Evolutionary conservation across 2,329 filamentous ascomycete genomes (phyloP), one percentile per base, ranked within the genome.

Genomic region (Hirsutella rhossiliensis): DNA sequence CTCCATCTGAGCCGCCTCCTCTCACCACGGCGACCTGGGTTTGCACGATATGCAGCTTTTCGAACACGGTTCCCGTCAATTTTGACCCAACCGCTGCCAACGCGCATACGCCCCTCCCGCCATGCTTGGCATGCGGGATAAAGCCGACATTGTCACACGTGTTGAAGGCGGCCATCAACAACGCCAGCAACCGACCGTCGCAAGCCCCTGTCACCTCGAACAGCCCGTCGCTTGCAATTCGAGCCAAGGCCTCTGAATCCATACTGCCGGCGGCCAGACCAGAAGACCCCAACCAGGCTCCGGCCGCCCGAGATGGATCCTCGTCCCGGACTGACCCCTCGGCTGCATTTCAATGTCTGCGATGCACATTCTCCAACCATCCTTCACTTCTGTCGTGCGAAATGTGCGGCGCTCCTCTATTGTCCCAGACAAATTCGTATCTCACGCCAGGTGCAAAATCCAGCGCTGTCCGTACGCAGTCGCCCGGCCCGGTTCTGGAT

Each of bases 311-410:
- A 12, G 40, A 42, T 31, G 38, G 42, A 15, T 36, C 45, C 17
- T 44, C 43, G 4, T 42, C 41, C 3, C 19, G 44, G 11, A 36
- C 46, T 31, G 49, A 50, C 31, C n/a, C 52, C 20, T 29, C 45
- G 15, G 62, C 68, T 2, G 67, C 67, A 1, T 76, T 80, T 47
- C 68, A 76, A 43, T 98, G 92, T 56, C 86, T 87, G 8, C 74
- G 92, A 48, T 98, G 92, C 59, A 98, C 92, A 1, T 97, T 97
- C 56, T 73, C 83, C 34, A 98, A 98, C 53, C 87, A 97, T 57
- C 87, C 88, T 1, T 95, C 87, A 3, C 66, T 98, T 12, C 65
- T 80, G 12, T 78, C 81, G 5, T 98, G 92, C 56, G 92, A 98
- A 63, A 88, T 98, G 43, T 98, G 92, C 56, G 87, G 87, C 12